These are phyloP conservation scores for Juglanconis juglandina DNA, from an alignment of 2,329 filamentous ascomycete genomes.

Conservation along the genomic window DNA sequence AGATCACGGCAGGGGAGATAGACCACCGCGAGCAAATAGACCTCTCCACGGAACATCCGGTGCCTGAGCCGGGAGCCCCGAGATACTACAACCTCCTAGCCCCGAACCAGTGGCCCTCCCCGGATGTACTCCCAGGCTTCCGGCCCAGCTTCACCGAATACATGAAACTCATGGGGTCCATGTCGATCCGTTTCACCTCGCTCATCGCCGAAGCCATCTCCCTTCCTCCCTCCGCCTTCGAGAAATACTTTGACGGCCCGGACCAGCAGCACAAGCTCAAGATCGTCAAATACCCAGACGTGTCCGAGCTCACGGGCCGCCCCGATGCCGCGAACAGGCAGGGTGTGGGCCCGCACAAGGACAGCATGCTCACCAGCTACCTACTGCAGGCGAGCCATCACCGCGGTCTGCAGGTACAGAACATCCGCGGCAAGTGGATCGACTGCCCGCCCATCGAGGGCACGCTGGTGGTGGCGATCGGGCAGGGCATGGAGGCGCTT, in stretches of 20 bases:
- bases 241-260: slow-evolving; percentile 70
- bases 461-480: slow-evolving; percentile 83
- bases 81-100: slow-evolving; percentile 71
- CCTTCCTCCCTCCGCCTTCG: slow-evolving; percentile 66
- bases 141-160: slow-evolving; percentile 68
- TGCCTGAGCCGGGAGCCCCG: slow-evolving; percentile 61
- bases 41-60: slow-evolving; percentile 72
- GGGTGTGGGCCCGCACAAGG: slow-evolving; percentile 74
- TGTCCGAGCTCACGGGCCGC: slow-evolving; percentile 63
- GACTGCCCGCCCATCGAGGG: slow-evolving; percentile 73
- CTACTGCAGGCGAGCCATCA: slow-evolving; percentile 77
- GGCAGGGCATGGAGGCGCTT: slow-evolving; percentile 81
- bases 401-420: slow-evolving; percentile 77
- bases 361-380: slow-evolving; percentile 78
- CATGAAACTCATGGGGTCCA: slow-evolving; percentile 68
- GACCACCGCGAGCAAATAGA: slow-evolving; percentile 88
- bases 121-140: slow-evolving; percentile 62
- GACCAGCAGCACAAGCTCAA: slow-evolving; percentile 82
- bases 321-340: slow-evolving; percentile 78
- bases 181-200: slow-evolving; percentile 72
- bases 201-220: slow-evolving; percentile 82
- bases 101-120: slow-evolving; percentile 77
- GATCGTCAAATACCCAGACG: slow-evolving; percentile 81
- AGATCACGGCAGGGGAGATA: slow-evolving; percentile 68
- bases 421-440: slow-evolving; percentile 73